Evolutionary conservation across 352 stramenopile genomes (phyloP), one percentile per base, ranked within the genome.

Genomic region (Pythium rhizo-oryzae): DNA sequence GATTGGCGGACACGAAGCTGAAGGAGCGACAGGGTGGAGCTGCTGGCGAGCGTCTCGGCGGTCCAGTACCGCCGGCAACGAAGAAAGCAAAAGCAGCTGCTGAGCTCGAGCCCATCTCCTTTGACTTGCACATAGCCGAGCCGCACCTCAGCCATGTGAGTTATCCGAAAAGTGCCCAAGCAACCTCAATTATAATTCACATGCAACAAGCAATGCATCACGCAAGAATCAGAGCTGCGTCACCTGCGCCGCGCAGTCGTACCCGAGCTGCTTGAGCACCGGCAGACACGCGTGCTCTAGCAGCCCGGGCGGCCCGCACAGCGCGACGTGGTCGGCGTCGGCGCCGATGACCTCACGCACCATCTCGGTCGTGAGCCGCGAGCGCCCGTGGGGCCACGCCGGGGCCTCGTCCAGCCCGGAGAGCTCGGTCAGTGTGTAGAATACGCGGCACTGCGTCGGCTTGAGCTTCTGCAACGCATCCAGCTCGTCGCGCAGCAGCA

Each of bases 291-390:
- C 92, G 75, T 96, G 94, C 79, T 98, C 94, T 54, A 99, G 91
- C 93, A 99, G 97, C 8, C 90, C 85, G 19, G 92, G 87, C n/a
- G 96, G 96, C 7, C 96, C 96, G 75, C 96, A 99, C 81, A 98
- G 85, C 61, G 97, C 82, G 4, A 92, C 78, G 52, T 88, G 88
- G 52, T 82, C 79, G 28, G 67, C 86, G 59, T 92, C 81, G 41
- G 62, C 77, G 51, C 83, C 85, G 35, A 98, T 82, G 68, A 97
- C 78, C 25, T 79, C 71, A 25, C 78, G 53, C 69, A 96, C 87
- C 92, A 98, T 98, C 18, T 93, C 81, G 33, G 86, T 86, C 9
- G 71, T 92, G 62, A 98, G 92, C 66, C 97, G 98, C 57, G 87
- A 90, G 30, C 75, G 84, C 25, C 82, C 90, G 67, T 96, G 88